phyloP scores from a whole-genome alignment of 225 moss, liverwort and hornwort genomes.

The Physcomitrium patens region DNA sequence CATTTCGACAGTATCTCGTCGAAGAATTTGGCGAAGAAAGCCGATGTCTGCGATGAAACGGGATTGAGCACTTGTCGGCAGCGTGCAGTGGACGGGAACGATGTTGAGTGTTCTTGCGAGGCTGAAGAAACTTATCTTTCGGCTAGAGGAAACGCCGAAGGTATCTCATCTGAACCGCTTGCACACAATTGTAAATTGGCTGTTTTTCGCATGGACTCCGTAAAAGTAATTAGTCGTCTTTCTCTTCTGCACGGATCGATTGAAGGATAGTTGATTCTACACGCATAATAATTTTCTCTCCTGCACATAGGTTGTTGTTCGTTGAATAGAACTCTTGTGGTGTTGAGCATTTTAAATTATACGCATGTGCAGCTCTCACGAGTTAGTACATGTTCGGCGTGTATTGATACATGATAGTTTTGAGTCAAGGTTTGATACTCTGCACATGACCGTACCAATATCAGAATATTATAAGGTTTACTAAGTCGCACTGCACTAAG shows the following conservation, averaged over 20 bases:
- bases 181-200: constrained; percentile 6
- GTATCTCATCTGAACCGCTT: constrained; percentile 10
- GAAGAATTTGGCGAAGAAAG: constrained; percentile 8
- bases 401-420: too few relatives aligned
- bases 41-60: constrained; percentile 18
- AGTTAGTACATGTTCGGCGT: too few relatives aligned
- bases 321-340: neutral
- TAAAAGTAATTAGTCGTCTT: neutral
- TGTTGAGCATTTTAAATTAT: too few relatives aligned
- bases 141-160: constrained; percentile 34
- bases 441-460: too few relatives aligned
- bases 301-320: neutral
- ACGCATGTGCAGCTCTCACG: too few relatives aligned
- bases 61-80: constrained; percentile 19
- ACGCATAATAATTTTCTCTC: neutral
- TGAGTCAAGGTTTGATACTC: too few relatives aligned
- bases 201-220: constrained; percentile 1
- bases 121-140: constrained; percentile 35
- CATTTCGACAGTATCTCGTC: constrained; percentile 26
- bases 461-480: too few relatives aligned
- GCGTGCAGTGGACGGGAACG: neutral
- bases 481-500: too few relatives aligned
- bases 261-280: neutral
- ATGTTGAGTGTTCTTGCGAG: constrained; percentile 4
- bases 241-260: constrained; percentile 12